Percentiles rank a stretch among this genome's conserved stretches.
phyloP scores from a whole-genome alignment of 1,139 yeast species.

The Hemisphaericaspora subhashii region DNA sequence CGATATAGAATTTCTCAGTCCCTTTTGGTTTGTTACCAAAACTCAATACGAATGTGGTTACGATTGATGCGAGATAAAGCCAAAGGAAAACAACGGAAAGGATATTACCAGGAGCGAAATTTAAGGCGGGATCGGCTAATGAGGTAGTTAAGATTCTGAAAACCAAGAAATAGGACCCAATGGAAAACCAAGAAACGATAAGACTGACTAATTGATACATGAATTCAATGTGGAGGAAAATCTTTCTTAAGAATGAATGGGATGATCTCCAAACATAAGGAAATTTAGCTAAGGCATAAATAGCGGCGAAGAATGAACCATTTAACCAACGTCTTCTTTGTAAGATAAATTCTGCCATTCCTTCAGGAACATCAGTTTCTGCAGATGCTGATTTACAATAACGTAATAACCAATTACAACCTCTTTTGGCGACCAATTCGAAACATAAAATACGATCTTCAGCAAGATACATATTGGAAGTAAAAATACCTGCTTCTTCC shows the following conservation, averaged over 20 bases:
- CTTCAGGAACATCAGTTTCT: slow-evolving; percentile 52
- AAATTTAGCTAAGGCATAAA: slow-evolving; percentile 46
- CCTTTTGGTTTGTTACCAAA: slow-evolving; percentile 96
- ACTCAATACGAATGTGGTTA: slow-evolving; percentile 85
- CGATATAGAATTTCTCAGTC: slow-evolving; percentile 75
- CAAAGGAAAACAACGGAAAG: slow-evolving; percentile 82
- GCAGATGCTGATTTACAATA: slow-evolving; percentile 49
- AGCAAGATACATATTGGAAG: slow-evolving; percentile 52
- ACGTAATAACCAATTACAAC: slow-evolving; percentile 46
- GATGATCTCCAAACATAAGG: slow-evolving; percentile 45
- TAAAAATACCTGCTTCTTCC: slow-evolving; percentile 51
- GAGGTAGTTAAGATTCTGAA: slow-evolving; percentile 76
- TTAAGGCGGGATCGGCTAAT: slow-evolving; percentile 49
- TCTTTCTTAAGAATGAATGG: slow-evolving; percentile 41
- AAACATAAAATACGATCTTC: slow-evolving; percentile 52
- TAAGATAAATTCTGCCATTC: slow-evolving; percentile 45
- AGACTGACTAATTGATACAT: slow-evolving; percentile 44
- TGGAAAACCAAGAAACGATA: slow-evolving; percentile 73
- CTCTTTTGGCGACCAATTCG: slow-evolving; percentile 47
- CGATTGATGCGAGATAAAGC: slow-evolving; percentile 85
- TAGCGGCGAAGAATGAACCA: slow-evolving; percentile 52
- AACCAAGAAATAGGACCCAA: slow-evolving; percentile 79
- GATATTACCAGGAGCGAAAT: slow-evolving; percentile 68
- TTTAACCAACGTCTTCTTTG: slow-evolving; percentile 55
- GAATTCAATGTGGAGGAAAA: slow-evolving; percentile 45